Evolutionary conservation across 2,329 filamentous ascomycete species (phyloP), one percentile per base, ranked within the genome.

Genomic region (Epichloe gansuensis): DNA sequence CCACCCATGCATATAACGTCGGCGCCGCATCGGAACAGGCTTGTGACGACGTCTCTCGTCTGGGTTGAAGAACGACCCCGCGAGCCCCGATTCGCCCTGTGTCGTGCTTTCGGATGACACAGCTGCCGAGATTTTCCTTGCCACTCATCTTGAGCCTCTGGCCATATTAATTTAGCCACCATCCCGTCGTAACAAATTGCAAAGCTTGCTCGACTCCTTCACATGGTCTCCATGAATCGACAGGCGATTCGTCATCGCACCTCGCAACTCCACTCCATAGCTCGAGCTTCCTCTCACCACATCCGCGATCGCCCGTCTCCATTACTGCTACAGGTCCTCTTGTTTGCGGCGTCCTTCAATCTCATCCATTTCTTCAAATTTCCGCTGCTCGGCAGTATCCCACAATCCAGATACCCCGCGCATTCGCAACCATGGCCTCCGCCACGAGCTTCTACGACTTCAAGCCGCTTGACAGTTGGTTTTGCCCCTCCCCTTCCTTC

Each of bases 391-490:
- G 21, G 39, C 42, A 42, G 39, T 31, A 9, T 23, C 12, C 34
- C 23, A 23, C 28, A 15, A 23, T 41, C 17, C 13, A 52, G 41
- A 48, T 52, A 56, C 43, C 49, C 44, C 50, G 48, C 43, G 25
- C 48, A 43, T 50, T 45, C 4, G 52, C 57, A 53, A 65, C 57
- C 42, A 72, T 72, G 70, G 61, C 70, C 53, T 71, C 70, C 44
- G 70, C 70, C 49, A 67, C 69, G 35, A 62, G 56, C 60, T 88
- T 95, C 69, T 93, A 85, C 76, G 85, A 91, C 67, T 94, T 94
- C 72, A 88, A 84, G 74, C 83, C 87, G 59, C 80, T 86, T 60
- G 83, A 91, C 71, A 90, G 86, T 89, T 75, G 34, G 46, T 49
- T 39, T 17, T 15, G 11, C 15, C 31, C 43, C 43, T 13, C 28